Evolutionary conservation across 805 yeast species (phyloP), one percentile per base, ranked within the genome.

Genomic region (Diddensiella santjacobensis): DNA sequence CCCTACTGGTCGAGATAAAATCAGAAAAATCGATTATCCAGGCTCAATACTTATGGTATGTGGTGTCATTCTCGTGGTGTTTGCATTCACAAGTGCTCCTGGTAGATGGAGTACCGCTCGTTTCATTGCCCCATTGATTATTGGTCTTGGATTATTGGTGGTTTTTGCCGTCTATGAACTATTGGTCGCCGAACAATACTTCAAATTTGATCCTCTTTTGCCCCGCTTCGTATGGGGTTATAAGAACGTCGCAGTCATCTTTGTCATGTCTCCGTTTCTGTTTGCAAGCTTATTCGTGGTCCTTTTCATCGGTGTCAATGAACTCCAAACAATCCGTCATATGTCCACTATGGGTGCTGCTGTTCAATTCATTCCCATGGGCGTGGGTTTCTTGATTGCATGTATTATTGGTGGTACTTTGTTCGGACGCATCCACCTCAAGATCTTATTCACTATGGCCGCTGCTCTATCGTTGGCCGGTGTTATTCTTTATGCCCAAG

Each of bases 51-150:
- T 67, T 11, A 49, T 72, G 10, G 67, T 74, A 18, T 43, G 56
- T 15, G 75, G 74, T 0, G 52, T 64, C 3, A 37, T 73, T 2
- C 54, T 74, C 31, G 52, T 73, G 2, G 72, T 73, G 22, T 62
- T 70, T 6, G 80, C 77, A 0, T 60, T 74, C 40, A 72, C 75
- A 0, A 71, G 73, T 52, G 77, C 74, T 19, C 78, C 77, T 20
- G 66, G 64, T 3, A 57, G 59, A 0, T 75, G 79, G 78, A 59
- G 60, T 2, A 47, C 62, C 1, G 71, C 78, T 1, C 57, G 61
- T 15, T 70, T 71, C 1, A 73, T 72, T 50, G 72, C 71, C 13
- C 67, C 78, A 0, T 49, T 74, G 1, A 59, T 69, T 1, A 48
- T 74, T 44, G 78, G 78, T 0, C 42, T 67, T 10, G 19, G 69